Evolutionary conservation across 164 flowering plant species (phyloP).

Genomic region (Nymphaea thermarum): DNA sequence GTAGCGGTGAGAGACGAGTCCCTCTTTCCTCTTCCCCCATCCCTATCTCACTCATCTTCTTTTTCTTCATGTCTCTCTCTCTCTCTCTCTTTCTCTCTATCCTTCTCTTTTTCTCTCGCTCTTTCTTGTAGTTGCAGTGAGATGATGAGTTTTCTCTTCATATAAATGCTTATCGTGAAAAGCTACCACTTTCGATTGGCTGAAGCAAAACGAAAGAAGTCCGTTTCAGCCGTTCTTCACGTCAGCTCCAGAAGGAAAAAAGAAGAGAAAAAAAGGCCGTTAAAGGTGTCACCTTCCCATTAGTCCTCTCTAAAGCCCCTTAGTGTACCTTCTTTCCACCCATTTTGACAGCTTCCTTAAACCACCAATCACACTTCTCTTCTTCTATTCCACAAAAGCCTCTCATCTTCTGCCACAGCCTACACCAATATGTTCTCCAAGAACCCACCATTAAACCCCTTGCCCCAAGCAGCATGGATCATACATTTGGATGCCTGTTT

Average conservation of each 20-base stretch:
- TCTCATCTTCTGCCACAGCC: too few species aligned
- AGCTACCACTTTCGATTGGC: background rate
- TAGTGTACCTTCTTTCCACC: background rate
- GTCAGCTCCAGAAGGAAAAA: background rate
- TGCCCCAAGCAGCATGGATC: too few species aligned
- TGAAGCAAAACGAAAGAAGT: background rate
- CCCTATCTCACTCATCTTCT: constrained; percentile 4
- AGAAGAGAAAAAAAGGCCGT: constrained; percentile 9
- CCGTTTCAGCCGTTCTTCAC: constrained; percentile 1
- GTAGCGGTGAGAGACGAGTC: background rate
- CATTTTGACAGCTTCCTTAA: background rate
- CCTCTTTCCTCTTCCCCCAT: constrained; percentile 7
- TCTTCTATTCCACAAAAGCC: background rate
- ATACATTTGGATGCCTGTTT: too few species aligned
- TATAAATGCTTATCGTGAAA: too few species aligned
- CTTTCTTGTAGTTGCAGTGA: background rate
- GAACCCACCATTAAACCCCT: too few species aligned
- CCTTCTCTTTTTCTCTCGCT: background rate
- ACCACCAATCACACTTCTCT: background rate
- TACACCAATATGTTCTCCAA: too few species aligned
- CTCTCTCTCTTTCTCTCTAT: constrained; percentile 4
- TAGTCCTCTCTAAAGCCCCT: constrained; percentile 8
- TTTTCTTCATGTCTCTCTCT: constrained; percentile 3
- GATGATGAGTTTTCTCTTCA: background rate
- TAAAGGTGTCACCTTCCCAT: constrained; percentile 15